A percentile compares a stretch with the other conserved stretches of the same genome.
These are phyloP conservation scores for Nematocida ironsii DNA, from an alignment of 371 early-diverging fungal species.

Conservation along the genomic window DNA sequence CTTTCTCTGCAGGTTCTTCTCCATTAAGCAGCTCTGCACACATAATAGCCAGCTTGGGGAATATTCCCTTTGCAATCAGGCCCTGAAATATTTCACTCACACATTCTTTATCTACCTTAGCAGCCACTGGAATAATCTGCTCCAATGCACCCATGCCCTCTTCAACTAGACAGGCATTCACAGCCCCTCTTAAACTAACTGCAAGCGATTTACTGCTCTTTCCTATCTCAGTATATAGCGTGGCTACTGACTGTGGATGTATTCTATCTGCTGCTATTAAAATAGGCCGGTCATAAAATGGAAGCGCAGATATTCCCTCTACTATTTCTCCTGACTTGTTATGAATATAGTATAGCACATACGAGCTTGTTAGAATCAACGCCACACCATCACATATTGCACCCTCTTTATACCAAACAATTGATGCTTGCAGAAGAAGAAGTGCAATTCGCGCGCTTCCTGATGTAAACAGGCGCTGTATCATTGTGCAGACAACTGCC, in stretches of 20 bases:
- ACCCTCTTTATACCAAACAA: constrained; percentile 41
- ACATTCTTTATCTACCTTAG: constrained; percentile 14
- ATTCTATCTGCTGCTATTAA: constrained; percentile 4
- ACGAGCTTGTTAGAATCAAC: background rate
- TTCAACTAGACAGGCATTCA: constrained; percentile 14
- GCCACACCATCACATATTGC: constrained; percentile 7
- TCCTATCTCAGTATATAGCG: constrained; percentile 27
- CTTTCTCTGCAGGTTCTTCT: constrained; percentile 33
- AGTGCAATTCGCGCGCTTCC: constrained; percentile 25
- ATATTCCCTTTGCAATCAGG: background rate
- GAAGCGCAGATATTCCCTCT: constrained; percentile 1
- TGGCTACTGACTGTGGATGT: constrained; percentile 17
- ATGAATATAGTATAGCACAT: constrained; percentile 36
- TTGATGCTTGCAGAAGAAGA: constrained; percentile 27
- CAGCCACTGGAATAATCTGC: constrained; percentile 11
- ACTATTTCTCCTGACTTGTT: background rate
- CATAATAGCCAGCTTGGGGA: constrained; percentile 16
- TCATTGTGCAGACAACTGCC: constrained; percentile 12
- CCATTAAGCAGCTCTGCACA: constrained; percentile 17
- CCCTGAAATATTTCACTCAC: constrained; percentile 22
- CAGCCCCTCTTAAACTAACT: constrained; percentile 27
- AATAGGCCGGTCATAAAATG: constrained; percentile 5
- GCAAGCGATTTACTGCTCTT: constrained; percentile 1
- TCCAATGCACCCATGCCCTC: constrained; percentile 22
- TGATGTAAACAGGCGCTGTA: constrained; percentile 20